Evolutionary conservation across 768 basidiomycete species (phyloP).

Genomic region (Rhodotorula taiwanensis): DNA sequence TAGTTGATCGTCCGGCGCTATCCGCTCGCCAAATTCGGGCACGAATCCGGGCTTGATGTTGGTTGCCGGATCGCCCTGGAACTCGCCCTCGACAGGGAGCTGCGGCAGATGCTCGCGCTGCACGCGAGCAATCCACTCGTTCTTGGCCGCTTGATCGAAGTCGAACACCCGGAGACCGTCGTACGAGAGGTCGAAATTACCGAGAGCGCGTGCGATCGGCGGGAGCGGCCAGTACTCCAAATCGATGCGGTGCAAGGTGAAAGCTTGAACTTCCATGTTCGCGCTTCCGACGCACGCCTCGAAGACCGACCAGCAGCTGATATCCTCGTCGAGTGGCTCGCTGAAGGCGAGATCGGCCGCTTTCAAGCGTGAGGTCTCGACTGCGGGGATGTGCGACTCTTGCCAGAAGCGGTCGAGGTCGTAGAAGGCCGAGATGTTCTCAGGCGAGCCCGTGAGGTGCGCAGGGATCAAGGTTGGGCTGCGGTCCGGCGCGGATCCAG

Average conservation of each 20-base stretch:
- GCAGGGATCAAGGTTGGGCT: conserved; percentile 30
- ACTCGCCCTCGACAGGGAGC: not conserved
- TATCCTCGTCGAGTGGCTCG: conserved; percentile 14
- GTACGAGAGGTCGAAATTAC: conserved; percentile 28
- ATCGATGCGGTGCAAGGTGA: conserved; percentile 29
- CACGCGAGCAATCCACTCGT: conserved; percentile 17
- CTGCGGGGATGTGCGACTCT: conserved; percentile 25
- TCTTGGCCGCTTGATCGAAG: conserved; percentile 1
- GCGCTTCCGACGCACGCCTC: conserved; percentile 19
- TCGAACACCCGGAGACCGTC: conserved; percentile 32
- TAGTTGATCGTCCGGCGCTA: conserved; percentile 24
- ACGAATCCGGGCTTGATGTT: conserved; percentile 32
- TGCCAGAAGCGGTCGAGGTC: conserved; percentile 31
- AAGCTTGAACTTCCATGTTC: conserved; percentile 19
- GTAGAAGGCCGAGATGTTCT: conserved; percentile 26
- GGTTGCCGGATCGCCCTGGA: not conserved
- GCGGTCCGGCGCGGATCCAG: not conserved
- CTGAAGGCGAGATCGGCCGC: not conserved
- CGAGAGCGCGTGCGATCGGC: conserved; percentile 9
- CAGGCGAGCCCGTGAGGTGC: conserved; percentile 27
- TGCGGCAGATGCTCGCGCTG: conserved; percentile 22
- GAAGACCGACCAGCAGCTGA: conserved; percentile 35
- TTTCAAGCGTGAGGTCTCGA: conserved; percentile 26
- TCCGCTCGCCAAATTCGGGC: not conserved
- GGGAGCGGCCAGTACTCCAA: conserved; percentile 32